These are phyloP conservation scores for Macrocybe gigantea DNA, from an alignment of 768 basidiomycete species.

Conservation along the genomic window DNA sequence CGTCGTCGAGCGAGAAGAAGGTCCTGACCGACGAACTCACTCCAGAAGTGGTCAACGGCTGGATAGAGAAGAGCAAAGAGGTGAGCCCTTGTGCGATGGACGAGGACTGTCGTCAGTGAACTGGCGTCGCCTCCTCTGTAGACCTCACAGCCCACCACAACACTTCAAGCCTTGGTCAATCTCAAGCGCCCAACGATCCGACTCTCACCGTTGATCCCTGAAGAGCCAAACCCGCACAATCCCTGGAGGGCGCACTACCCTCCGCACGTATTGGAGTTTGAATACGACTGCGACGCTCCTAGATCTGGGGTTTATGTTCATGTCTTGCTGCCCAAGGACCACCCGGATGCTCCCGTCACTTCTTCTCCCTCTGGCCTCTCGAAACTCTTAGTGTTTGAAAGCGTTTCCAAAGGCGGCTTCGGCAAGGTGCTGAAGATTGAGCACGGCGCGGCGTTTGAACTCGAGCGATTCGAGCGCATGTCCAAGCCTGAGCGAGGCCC, in stretches of 20 bases:
- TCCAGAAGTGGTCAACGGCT: slow-evolving; percentile 72
- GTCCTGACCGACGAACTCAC: slow-evolving; percentile 66
- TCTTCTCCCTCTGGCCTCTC: slow-evolving; percentile 28
- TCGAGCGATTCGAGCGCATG: slow-evolving; percentile 63
- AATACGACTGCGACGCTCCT: slow-evolving; percentile 88
- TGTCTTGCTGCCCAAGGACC: slow-evolving; percentile 62
- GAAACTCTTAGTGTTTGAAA: slow-evolving; percentile 54
- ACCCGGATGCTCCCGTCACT: slow-evolving; percentile 45
- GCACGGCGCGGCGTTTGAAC: slow-evolving; percentile 74
- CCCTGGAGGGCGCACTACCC: slow-evolving; percentile 41
- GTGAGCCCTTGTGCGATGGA: slow-evolving; percentile 32
- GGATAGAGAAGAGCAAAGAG: slow-evolving; percentile 88
- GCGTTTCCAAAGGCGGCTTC: slow-evolving; percentile 79
- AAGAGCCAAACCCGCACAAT: slow-evolving; percentile 30
- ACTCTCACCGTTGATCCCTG: slow-evolving; percentile 58
- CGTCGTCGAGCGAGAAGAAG: slow-evolving; percentile 57
- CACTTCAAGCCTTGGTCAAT: slow-evolving; percentile 91
- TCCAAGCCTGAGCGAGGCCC: slow-evolving; percentile 1
- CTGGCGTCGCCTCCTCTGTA: slow-evolving; percentile 20
- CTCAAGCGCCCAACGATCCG: slow-evolving; percentile 86
- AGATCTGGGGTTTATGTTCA: slow-evolving; percentile 78
- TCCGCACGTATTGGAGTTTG: slow-evolving; percentile 81
- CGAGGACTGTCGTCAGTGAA: background rate
- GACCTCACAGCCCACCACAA: slow-evolving; percentile 83
- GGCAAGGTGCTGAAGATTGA: slow-evolving; percentile 67